Conservation (phyloP, 2,329 filamentous ascomycete genomes). For the Fusarium veterinarium region DNA sequence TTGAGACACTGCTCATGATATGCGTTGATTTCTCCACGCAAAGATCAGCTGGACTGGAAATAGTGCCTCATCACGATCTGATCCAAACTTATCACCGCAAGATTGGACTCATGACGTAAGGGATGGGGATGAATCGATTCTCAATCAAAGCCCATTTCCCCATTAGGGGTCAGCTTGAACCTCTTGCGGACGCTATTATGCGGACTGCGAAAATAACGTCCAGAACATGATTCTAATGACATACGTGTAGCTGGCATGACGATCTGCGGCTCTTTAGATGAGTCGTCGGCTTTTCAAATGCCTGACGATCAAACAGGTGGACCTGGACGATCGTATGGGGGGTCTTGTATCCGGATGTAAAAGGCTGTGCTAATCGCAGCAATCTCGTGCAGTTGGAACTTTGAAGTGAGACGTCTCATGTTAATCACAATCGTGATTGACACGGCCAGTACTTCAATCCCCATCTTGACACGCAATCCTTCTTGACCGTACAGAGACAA, state of each 20-base stretch:
- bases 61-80: neutral
- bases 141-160: conserved; percentile 27
- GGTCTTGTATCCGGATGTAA: neutral
- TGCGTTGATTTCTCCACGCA: conserved; percentile 8
- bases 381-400: conserved; percentile 6
- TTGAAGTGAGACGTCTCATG: conserved; percentile 7
- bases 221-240: conserved; percentile 10
- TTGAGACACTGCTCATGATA: conserved; percentile 22
- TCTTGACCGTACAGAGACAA: neutral
- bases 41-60: conserved; percentile 13
- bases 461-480: conserved; percentile 38
- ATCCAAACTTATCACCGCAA: neutral
- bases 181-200: conserved; percentile 8
- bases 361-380: neutral
- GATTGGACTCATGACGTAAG: conserved; percentile 37
- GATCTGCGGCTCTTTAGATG: conserved; percentile 28
- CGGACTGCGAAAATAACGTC: conserved; percentile 14
- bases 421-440: conserved; percentile 16
- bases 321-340: conserved; percentile 31
- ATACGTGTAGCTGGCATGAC: conserved; percentile 19
- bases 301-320: conserved; percentile 40
- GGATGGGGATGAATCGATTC: conserved; percentile 12
- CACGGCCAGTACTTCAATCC: conserved; percentile 8
- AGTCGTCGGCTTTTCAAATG: conserved; percentile 32
- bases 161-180: conserved; percentile 28